Percentiles rank a stretch among this genome's conserved stretches.
Conservation (phyloP, 2,329 filamentous ascomycete species). For the Colletotrichum viniferum region DNA sequence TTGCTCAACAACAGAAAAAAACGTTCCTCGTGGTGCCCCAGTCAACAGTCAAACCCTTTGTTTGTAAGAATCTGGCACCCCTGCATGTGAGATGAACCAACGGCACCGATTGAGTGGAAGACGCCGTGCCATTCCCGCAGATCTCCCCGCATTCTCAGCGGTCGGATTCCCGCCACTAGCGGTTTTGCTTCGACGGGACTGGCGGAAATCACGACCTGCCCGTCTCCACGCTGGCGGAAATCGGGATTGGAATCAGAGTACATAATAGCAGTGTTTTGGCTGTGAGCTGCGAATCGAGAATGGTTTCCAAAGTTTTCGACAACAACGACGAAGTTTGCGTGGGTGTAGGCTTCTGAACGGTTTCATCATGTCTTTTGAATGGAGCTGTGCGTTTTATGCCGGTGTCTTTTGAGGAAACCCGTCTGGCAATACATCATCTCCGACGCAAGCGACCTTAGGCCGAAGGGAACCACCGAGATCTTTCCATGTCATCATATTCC, state of each 20-base stretch:
- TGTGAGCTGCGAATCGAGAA: neutral
- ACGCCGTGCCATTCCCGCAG: neutral
- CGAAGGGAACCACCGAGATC: neutral
- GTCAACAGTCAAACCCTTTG: neutral
- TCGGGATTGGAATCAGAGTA: neutral
- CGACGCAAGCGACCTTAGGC: neutral
- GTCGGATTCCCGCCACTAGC: conserved; percentile 11
- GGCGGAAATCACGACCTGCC: neutral
- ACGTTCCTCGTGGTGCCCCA: neutral
- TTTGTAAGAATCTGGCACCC: neutral
- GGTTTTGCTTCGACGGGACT: conserved; percentile 10
- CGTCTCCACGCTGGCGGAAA: neutral
- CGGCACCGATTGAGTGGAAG: neutral
- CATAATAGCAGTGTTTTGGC: neutral
- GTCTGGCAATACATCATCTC: neutral
- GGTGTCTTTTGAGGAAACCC: neutral
- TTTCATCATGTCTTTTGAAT: neutral
- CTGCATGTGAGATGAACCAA: neutral
- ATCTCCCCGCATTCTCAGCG: conserved; percentile 13
- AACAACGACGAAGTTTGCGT: neutral
- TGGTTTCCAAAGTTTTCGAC: neutral
- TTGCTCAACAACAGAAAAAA: neutral
- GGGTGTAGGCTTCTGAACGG: neutral
- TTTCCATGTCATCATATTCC: fast-evolving
- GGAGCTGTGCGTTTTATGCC: neutral